Percentiles rank a stretch among this genome's conserved stretches.
Evolutionary conservation across 2,329 filamentous ascomycete species (phyloP).

Genomic region (Fusarium oligoseptatum): DNA sequence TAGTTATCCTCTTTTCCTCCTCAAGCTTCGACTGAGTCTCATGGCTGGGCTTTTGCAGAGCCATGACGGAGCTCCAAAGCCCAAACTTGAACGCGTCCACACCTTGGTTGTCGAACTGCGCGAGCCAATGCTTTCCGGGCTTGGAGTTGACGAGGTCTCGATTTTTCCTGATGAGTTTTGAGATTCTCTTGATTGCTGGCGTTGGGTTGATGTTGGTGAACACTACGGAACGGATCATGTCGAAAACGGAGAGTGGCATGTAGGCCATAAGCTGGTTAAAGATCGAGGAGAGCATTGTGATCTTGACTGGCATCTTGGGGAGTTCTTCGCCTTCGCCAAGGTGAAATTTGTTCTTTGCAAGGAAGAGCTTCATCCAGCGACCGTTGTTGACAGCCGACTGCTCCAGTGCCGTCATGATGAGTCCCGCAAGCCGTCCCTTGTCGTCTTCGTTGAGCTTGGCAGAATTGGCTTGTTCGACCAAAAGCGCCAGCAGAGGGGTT

Average conservation of each 20-base stretch:
- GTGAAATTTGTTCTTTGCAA: constrained; percentile 46
- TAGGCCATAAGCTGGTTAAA: constrained; percentile 26
- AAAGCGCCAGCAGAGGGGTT: constrained; percentile 12
- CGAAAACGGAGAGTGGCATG: constrained; percentile 35
- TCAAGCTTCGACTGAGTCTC: constrained; percentile 13
- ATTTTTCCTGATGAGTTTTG: constrained; percentile 39
- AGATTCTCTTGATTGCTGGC: constrained; percentile 40
- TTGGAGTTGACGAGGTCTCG: constrained; percentile 45
- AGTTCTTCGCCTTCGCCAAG: constrained; percentile 37
- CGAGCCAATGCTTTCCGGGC: constrained; percentile 49
- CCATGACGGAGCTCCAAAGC: constrained; percentile 5
- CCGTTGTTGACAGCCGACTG: constrained; percentile 47
- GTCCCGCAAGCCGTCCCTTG: constrained; percentile 29
- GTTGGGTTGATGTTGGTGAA: constrained; percentile 44
- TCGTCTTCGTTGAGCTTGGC: constrained; percentile 3
- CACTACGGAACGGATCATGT: constrained; percentile 28
- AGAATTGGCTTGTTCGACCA: constrained; percentile 2
- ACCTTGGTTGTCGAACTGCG: constrained; percentile 32
- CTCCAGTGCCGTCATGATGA: constrained; percentile 45
- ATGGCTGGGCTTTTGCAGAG: constrained; percentile 4
- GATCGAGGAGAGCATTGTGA: constrained; percentile 15
- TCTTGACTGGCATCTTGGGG: constrained; percentile 42
- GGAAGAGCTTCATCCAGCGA: constrained; percentile 51
- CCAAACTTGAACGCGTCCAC: constrained; percentile 4
- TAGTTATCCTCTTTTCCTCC: constrained; percentile 6